Evolutionary conservation across 2,329 filamentous ascomycete species (phyloP).

Genomic region (Paecilomyces dactylethromorphus): DNA sequence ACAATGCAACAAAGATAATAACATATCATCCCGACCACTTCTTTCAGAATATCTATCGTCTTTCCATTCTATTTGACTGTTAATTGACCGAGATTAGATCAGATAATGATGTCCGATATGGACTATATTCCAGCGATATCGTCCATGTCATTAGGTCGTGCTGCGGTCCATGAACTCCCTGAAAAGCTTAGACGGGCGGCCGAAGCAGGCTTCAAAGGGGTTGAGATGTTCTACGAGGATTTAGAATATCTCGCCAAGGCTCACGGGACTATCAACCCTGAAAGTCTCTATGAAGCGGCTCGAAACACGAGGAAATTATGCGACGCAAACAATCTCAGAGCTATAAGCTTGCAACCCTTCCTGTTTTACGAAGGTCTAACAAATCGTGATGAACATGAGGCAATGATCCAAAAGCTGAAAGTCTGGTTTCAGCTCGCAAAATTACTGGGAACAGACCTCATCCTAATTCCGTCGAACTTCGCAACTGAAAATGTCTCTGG

Average conservation of each 20-base stretch:
- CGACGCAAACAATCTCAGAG: conserved; percentile 12
- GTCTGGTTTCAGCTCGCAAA: conserved; percentile 63
- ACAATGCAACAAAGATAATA: neutral
- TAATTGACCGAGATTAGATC: neutral
- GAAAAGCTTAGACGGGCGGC: conserved; percentile 62
- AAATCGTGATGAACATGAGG: conserved; percentile 50
- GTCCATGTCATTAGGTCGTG: conserved; percentile 67
- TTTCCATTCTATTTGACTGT: neutral
- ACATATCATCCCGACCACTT: neutral
- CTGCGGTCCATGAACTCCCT: conserved; percentile 59
- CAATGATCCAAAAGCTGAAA: conserved; percentile 53
- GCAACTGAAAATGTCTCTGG: conserved; percentile 43
- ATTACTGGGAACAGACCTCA: conserved; percentile 54
- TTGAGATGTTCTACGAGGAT: conserved; percentile 76
- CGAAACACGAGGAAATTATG: conserved; percentile 47
- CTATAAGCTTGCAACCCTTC: conserved; percentile 61
- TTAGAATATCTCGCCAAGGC: conserved; percentile 55
- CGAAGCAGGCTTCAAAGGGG: conserved; percentile 58
- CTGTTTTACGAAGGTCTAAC: conserved; percentile 65
- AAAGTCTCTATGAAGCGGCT: conserved; percentile 54
- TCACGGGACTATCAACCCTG: conserved; percentile 33
- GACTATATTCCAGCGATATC: conserved; percentile 53
- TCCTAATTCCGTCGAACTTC: conserved; percentile 64
- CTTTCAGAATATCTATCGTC: neutral
- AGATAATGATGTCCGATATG: neutral